A percentile compares a stretch with the other conserved stretches of the same genome.
phyloP scores from a whole-genome alignment of 441 rosid species.

The Sinapis alba region DNA sequence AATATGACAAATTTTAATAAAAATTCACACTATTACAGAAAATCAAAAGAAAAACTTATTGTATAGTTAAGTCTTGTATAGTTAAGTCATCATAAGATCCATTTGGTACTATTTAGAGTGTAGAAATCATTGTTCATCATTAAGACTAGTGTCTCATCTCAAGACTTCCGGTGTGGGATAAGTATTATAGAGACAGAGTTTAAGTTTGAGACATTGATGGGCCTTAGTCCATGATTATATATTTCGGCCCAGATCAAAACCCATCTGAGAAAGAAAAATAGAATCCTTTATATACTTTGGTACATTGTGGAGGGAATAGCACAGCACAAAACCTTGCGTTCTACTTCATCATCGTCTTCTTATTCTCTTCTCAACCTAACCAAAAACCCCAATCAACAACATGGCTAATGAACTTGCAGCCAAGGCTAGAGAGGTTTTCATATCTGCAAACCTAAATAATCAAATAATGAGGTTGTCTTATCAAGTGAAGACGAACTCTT shows the following conservation, averaged over 20 bases:
- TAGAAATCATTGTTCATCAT: too few species aligned
- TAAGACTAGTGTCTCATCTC: too few species aligned
- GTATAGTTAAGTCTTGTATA: too few species aligned
- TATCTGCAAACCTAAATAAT: background rate
- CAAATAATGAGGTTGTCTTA: background rate
- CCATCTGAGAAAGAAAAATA: background rate
- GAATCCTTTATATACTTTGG: conserved; percentile 8
- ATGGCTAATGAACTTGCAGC: conserved; percentile 77
- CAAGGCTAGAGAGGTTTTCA: conserved; percentile 83
- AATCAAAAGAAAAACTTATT: background rate
- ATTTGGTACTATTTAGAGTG: background rate
- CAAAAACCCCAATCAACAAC: conserved; percentile 20
- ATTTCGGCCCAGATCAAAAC: background rate
- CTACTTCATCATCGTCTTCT: conserved; percentile 6
- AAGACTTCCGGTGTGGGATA: background rate
- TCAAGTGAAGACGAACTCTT: background rate
- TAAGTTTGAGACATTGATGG: background rate
- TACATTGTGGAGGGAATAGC: background rate
- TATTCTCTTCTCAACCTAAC: background rate
- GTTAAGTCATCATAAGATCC: background rate
- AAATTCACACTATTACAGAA: background rate
- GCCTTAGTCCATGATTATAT: background rate
- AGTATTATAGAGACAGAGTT: background rate
- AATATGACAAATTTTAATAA: background rate
- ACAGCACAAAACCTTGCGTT: background rate